A percentile compares a stretch with the other conserved stretches of the same genome.
Conservation (phyloP, 495 filamentous ascomycete species). For the Hypoxylon fuscum region DNA sequence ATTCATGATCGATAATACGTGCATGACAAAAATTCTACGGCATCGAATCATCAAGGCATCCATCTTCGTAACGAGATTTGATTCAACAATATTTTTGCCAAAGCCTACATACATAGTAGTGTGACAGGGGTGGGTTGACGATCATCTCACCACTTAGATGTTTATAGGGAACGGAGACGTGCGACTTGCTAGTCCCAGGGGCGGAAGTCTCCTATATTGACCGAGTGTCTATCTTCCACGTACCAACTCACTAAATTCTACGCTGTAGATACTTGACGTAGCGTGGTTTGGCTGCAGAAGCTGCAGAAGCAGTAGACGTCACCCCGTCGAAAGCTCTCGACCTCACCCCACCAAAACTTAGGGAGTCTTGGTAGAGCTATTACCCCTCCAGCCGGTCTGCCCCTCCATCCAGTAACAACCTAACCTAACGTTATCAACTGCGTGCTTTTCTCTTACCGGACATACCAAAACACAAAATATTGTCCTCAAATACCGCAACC, state of each 20-base stretch:
- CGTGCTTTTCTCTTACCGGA: slow-evolving; percentile 34
- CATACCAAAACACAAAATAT: slow-evolving; percentile 18
- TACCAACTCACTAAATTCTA: slow-evolving; percentile 18
- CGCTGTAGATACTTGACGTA: slow-evolving; percentile 21
- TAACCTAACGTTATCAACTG: too few relatives aligned
- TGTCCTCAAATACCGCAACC: slow-evolving; percentile 35
- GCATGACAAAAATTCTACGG: background rate
- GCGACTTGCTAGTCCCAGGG: slow-evolving; percentile 1
- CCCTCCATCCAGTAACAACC: slow-evolving; percentile 30
- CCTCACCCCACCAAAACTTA: slow-evolving; percentile 37
- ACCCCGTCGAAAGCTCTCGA: slow-evolving; percentile 31
- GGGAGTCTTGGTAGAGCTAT: slow-evolving; percentile 1
- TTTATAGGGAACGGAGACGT: slow-evolving; percentile 13
- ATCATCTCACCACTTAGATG: slow-evolving; percentile 28
- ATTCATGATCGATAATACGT: slow-evolving; percentile 1
- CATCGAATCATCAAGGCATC: background rate
- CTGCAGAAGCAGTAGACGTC: slow-evolving; percentile 22
- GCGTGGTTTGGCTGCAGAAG: slow-evolving; percentile 16
- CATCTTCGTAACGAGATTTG: slow-evolving; percentile 5
- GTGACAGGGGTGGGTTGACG: slow-evolving; percentile 16
- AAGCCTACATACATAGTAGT: too few relatives aligned
- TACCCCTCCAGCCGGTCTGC: slow-evolving; percentile 17
- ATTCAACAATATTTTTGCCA: background rate
- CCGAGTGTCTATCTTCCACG: slow-evolving; percentile 6
- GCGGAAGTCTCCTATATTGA: slow-evolving; percentile 28